Conservation (phyloP, 257 asterid species). For the Knoxia roxburghii region DNA sequence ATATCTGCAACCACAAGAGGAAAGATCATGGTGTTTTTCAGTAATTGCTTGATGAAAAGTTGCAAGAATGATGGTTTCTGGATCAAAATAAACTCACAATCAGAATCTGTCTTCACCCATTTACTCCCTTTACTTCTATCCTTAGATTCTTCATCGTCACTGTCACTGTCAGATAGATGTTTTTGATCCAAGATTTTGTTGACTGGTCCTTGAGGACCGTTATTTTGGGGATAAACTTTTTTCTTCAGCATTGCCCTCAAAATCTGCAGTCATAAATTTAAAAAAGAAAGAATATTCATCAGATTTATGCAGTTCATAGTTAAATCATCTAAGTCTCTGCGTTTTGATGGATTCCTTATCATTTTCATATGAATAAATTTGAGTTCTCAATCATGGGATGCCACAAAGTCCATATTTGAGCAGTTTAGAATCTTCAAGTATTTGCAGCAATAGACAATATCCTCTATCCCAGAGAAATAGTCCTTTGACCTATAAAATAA, state of each 20-base stretch:
- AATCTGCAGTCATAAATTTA: constrained; percentile 32
- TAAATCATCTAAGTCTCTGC: too few species aligned
- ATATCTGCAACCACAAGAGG: constrained; percentile 45
- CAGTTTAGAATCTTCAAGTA: not conserved
- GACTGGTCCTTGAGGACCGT: constrained; percentile 28
- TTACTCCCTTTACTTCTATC: constrained; percentile 33
- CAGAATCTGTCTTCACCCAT: constrained; percentile 88
- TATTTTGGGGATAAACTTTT: constrained; percentile 58
- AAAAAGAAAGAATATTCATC: not conserved
- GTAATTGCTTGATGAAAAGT: not conserved
- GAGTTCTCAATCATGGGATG: not conserved
- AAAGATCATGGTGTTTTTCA: not conserved
- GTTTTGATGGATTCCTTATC: not conserved
- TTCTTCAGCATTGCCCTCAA: constrained; percentile 60
- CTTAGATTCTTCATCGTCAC: constrained; percentile 30
- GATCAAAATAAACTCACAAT: constrained; percentile 42
- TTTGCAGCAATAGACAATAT: too few species aligned
- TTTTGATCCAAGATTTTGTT: constrained; percentile 40
- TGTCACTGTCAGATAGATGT: constrained; percentile 22
- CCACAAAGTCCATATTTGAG: not conserved
- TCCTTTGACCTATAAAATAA: too few species aligned
- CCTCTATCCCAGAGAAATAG: too few species aligned
- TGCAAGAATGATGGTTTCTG: not conserved
- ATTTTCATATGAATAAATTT: not conserved
- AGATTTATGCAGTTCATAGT: not conserved